Base-by-base conservation (phyloP, 108 stramenopile species). In the Epipyxis sp. region DNA sequence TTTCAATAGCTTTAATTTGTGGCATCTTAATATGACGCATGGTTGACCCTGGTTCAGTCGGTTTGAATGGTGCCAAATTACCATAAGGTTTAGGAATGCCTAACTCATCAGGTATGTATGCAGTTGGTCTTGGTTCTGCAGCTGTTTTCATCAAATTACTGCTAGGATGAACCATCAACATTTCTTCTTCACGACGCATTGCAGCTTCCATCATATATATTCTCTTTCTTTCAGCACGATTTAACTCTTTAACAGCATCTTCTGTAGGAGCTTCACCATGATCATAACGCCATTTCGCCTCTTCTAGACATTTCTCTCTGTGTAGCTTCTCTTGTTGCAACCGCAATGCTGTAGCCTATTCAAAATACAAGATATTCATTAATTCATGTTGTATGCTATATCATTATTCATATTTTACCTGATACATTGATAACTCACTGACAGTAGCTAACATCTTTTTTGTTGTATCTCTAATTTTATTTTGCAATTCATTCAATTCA, bases 1-100 rank as follows among this genome's bases (percentile, higher is more conserved):
- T 87, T 65, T 89, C 88, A 30, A 89, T 87, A 43, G 83, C 54
- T 42, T 80, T 40, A 40, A 82, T 74, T 77, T 83, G 44, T 1
- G 88, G 88, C 59, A 27, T 20, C 10, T 86, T 45, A 2, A 88
- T 87, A 65, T 90, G 88, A 30, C 90, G 84, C 90, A 89, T 89
- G 0, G 81, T 80, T 0, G 79, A 43, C 13, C 90, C 90, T 1
- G 79, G 54, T 50, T 82, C 81, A 10, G 59, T 42, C 0, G 90
- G 90, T 69, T 88, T 86, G 83, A 90, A 89, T 20, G 90, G 90
- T 0, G 87, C 90, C 0, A 61, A 35, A 40, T 68, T 80, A 3
- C 90, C 88, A 77, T 90, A 90, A 0, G 90, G 90, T 81, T 83
- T 87, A 30, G 90, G 88, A 2, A 89, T 77, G 44, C 86, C 88